Percentiles rank a stretch among this genome's conserved stretches.
phyloP scores from a whole-genome alignment of 129 eudicot genomes.

The Flaveria bidentis region DNA sequence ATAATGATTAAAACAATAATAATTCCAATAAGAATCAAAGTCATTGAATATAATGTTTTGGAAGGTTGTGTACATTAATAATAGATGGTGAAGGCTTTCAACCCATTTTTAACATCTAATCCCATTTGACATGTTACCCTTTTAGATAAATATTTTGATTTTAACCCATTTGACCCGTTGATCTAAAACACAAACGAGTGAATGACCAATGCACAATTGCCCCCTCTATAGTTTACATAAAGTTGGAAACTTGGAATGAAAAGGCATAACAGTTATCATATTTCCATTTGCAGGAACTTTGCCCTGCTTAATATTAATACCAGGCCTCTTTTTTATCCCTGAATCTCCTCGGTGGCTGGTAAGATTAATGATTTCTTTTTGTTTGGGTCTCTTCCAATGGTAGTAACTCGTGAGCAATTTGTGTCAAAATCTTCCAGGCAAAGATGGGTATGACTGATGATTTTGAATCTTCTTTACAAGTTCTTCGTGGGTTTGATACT shows the following conservation, averaged over 20 bases:
- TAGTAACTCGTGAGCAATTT: slow-evolving; percentile 5
- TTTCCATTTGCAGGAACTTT: slow-evolving; percentile 58
- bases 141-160: background rate
- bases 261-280: background rate
- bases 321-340: slow-evolving; percentile 94
- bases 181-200: background rate
- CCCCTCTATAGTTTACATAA: background rate
- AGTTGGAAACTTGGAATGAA: background rate
- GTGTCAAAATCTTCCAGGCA: slow-evolving; percentile 53
- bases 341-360: slow-evolving; percentile 99
- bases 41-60: background rate
- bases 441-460: slow-evolving; percentile 99
- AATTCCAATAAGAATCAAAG: background rate
- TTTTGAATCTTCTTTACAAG: slow-evolving; percentile 94
- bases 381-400: slow-evolving; percentile 12
- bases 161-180: background rate
- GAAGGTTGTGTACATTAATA: background rate
- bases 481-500: slow-evolving; percentile 93
- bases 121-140: background rate
- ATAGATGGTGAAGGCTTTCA: background rate
- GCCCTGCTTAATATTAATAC: slow-evolving; percentile 85
- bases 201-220: background rate
- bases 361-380: slow-evolving; percentile 29
- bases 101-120: background rate
- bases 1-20: background rate